A percentile compares a stretch with the other conserved stretches of the same genome.
These are phyloP conservation scores for Pseudogymnoascus sp. DNA, from an alignment of 2,329 filamentous ascomycete genomes.

Conservation along the genomic window DNA sequence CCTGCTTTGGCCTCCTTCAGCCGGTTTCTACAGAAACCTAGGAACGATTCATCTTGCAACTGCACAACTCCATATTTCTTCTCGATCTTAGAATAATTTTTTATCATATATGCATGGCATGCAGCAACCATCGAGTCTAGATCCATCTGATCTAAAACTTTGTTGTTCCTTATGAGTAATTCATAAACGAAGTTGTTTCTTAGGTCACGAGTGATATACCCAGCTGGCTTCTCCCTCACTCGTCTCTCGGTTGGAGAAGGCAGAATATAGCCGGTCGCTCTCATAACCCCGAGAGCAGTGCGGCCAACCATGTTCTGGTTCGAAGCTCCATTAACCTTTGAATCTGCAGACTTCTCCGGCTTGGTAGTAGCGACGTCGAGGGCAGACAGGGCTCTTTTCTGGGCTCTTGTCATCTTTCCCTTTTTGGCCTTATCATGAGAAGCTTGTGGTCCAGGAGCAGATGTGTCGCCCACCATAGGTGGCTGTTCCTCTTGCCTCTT, in stretches of 20 bases:
- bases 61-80: background rate
- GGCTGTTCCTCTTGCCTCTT: background rate
- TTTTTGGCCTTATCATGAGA: background rate
- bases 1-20: constrained; percentile 2
- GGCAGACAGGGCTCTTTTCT: background rate
- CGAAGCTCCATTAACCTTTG: background rate
- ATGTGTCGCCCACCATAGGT: background rate
- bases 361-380: background rate
- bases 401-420: background rate
- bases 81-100: background rate
- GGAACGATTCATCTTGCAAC: background rate
- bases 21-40: background rate
- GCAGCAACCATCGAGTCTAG: background rate
- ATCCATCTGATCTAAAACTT: background rate
- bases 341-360: background rate
- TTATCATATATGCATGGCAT: background rate
- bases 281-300: background rate
- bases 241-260: background rate
- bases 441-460: background rate
- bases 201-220: background rate
- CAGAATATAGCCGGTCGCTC: background rate
- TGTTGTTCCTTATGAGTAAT: background rate
- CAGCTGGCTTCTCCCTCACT: background rate
- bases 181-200: constrained; percentile 1
- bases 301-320: background rate